Evolutionary conservation across 345 rosid genomes (phyloP).

Genomic region (Camelina laxa): DNA sequence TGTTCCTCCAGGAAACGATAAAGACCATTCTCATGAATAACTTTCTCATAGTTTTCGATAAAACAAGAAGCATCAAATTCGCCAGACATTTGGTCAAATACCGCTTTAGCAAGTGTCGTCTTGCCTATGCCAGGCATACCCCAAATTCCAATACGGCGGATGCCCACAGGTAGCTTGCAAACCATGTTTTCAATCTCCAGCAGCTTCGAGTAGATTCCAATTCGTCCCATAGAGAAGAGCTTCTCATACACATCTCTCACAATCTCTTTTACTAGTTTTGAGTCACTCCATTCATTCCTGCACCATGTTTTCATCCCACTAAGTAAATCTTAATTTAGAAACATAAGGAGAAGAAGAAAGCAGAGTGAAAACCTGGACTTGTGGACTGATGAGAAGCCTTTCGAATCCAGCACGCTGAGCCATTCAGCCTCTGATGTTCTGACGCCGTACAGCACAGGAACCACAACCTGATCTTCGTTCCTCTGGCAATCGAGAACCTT

Average conservation of each 20-base stretch:
- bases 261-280: slow-evolving; percentile 18
- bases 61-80: slow-evolving; percentile 4
- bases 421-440: neutral
- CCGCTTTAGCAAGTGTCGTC: slow-evolving; percentile 23
- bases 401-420: neutral
- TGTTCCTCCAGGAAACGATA: neutral
- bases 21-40: neutral
- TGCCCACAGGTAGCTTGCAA: neutral
- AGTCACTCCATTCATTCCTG: slow-evolving; percentile 13
- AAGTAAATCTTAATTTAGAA: too few species aligned
- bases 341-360: neutral
- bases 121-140: slow-evolving; percentile 32
- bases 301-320: neutral
- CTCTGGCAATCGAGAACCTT: neutral
- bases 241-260: neutral
- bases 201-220: slow-evolving; percentile 21
- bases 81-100: neutral
- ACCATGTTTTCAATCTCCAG: slow-evolving; percentile 10
- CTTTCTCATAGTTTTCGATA: neutral
- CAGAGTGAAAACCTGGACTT: slow-evolving; percentile 1
- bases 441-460: slow-evolving; percentile 9
- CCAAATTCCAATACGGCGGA: slow-evolving; percentile 11
- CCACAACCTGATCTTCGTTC: slow-evolving; percentile 3
- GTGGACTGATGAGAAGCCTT: neutral
- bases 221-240: neutral